Evolutionary conservation across 805 yeast species (phyloP).

Genomic region (Lachancea sp.): DNA sequence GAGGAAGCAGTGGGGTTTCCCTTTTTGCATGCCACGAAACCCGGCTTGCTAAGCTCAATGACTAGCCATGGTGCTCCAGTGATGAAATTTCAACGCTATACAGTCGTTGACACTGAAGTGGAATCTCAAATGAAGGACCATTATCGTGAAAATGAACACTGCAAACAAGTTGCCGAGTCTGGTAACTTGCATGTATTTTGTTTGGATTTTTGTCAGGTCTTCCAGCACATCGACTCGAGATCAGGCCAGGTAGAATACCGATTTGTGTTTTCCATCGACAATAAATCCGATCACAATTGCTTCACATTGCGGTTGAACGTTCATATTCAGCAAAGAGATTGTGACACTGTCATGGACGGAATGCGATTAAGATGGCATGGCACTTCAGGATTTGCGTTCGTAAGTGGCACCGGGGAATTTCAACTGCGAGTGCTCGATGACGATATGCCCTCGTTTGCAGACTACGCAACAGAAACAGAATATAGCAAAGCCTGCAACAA

Average conservation of each 20-base stretch:
- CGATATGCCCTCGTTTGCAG: constrained; percentile 29
- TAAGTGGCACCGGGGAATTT: constrained; percentile 32
- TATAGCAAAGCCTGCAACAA: constrained; percentile 10
- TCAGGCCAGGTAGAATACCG: constrained; percentile 27
- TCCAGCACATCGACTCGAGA: constrained; percentile 18
- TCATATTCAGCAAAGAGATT: constrained; percentile 27
- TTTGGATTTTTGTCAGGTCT: constrained; percentile 32
- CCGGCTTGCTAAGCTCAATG: constrained; percentile 26
- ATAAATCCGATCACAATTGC: constrained; percentile 12
- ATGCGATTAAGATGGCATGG: constrained; percentile 38
- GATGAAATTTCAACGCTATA: constrained; percentile 29
- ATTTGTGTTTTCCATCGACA: constrained; percentile 27
- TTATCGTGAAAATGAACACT: constrained; percentile 9
- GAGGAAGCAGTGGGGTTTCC: constrained; percentile 32
- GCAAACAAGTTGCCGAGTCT: constrained; percentile 4
- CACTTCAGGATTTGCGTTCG: constrained; percentile 32
- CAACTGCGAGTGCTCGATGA: constrained; percentile 33
- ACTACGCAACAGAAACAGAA: constrained; percentile 14
- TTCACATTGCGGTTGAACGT: constrained; percentile 30
- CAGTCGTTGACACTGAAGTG: constrained; percentile 5
- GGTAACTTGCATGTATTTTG: constrained; percentile 18
- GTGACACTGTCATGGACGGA: constrained; percentile 29
- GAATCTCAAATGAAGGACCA: background rate
- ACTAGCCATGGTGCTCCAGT: constrained; percentile 27
- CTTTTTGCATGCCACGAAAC: constrained; percentile 30